These are phyloP conservation scores for Sarcocystis neurona DNA, from an alignment of 169 alveolate species.

Conservation along the genomic window DNA sequence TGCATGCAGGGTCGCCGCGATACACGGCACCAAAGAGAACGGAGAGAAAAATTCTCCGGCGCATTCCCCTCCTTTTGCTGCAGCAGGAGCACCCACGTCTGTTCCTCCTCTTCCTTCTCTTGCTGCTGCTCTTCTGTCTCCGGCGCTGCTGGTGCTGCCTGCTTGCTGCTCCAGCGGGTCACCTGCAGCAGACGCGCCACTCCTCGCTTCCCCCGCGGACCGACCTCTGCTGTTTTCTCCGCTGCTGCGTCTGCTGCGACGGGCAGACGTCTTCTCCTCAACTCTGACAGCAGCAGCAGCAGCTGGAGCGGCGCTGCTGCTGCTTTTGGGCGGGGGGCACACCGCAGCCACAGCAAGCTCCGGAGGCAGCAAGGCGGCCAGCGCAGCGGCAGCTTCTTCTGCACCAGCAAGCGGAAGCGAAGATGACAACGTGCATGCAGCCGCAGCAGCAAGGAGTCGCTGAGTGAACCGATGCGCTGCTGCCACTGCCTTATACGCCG, in stretches of 20 bases:
- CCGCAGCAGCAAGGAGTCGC: background rate
- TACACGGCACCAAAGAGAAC: background rate
- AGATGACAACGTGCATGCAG: conserved; percentile 13
- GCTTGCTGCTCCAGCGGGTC: no score
- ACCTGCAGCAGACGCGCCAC: no score
- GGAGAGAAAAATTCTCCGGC: no score
- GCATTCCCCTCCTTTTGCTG: no score
- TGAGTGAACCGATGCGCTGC: background rate
- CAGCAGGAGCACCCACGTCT: no score
- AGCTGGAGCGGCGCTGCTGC: no score
- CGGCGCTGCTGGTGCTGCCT: background rate
- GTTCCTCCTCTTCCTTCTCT: no score
- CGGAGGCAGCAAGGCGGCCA: background rate
- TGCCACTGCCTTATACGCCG: background rate
- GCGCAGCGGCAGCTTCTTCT: background rate
- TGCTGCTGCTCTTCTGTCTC: background rate
- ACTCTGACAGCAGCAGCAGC: background rate
- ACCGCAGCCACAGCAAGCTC: no score
- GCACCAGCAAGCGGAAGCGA: background rate
- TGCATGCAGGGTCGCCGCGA: background rate
- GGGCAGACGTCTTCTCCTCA: background rate
- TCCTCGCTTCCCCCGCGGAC: background rate
- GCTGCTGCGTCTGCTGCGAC: background rate
- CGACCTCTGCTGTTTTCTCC: background rate
- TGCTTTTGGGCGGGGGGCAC: no score